Base-by-base conservation (phyloP, 306 rosid species). In the Inga oerstediana region DNA sequence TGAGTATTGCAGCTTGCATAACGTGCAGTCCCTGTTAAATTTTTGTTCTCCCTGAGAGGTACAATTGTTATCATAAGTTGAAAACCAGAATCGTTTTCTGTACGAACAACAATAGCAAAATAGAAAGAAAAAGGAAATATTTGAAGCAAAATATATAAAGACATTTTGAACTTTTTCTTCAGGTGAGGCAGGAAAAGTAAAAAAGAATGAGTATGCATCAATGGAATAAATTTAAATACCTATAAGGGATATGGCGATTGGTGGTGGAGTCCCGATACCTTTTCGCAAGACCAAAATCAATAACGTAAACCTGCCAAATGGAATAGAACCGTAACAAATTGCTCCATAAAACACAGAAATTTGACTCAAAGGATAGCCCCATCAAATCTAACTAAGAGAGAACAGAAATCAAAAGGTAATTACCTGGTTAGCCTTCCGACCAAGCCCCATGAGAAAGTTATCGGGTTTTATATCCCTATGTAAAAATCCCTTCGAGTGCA, bases 371-470 rank as follows among this genome's bases (percentile, higher is more conserved):
- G 73, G 69, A 73, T 8, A 37, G 76, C 20, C 16, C 41, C 66
- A 64, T 51, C 59, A 75, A 75, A 49, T 51, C 37, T 46, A 43
- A 66, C 61, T 43, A 13, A 48, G 8, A 51, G 5, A 58, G 58
- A 68, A 81, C 22, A 59, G 41, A 15, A 69, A 74, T 27, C 74
- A 75, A 71, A 32, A 75, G 79, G 52, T 43, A 46, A 34, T 78
- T 76, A 96, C 99, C 97, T 92, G 99, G 86, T 93, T 96, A 75
- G 99, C 99, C 87, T 96, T 96, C 71, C 99, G 97, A 79, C 98
- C 98, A 85, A 96, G 97, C 62, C 99, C 98, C 99, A 96, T 96
- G 67, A 96, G 97, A 86, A 96, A 96, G 87, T 96, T 96, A 85
- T 96, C 99, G 32, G 99, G 99, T 82, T 96, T 96, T 65, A 96